These are phyloP conservation scores for Lithospermum erythrorhizon DNA, from an alignment of 257 asterid genomes.

Conservation along the genomic window DNA sequence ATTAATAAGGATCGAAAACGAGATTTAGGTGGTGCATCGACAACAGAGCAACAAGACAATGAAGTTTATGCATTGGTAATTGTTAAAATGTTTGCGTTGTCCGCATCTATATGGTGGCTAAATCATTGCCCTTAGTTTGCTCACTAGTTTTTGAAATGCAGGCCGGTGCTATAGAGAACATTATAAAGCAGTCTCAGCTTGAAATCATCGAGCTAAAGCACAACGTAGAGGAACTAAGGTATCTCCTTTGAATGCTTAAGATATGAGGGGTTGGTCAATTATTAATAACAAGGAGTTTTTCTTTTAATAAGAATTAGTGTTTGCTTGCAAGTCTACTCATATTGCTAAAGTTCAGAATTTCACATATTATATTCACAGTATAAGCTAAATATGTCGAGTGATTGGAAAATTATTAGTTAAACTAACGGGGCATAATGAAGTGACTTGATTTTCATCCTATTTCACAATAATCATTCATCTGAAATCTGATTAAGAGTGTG, in stretches of 20 bases:
- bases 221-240: constrained; percentile 83
- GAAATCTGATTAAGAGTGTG: not conserved
- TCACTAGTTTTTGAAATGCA: constrained; percentile 21
- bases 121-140: constrained; percentile 12
- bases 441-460: no score
- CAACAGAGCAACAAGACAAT: constrained; percentile 48
- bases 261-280: not conserved
- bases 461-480: no score
- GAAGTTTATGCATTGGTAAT: constrained; percentile 90
- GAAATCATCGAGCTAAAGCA: constrained; percentile 96
- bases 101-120: no score
- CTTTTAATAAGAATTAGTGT: no score
- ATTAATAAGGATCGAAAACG: constrained; percentile 21
- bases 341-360: no score
- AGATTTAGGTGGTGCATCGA: constrained; percentile 34
- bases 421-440: no score
- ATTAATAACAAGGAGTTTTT: no score
- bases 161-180: constrained; percentile 93
- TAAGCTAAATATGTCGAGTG: no score
- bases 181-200: constrained; percentile 88
- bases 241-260: constrained; percentile 14
- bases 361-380: no score
- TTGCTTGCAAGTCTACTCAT: no score
- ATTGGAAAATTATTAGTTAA: no score
- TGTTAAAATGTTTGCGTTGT: not conserved